Percentiles rank a stretch among this genome's conserved stretches.
Conservation (phyloP, 306 rosid genomes). For the Citrullus colocynthis region DNA sequence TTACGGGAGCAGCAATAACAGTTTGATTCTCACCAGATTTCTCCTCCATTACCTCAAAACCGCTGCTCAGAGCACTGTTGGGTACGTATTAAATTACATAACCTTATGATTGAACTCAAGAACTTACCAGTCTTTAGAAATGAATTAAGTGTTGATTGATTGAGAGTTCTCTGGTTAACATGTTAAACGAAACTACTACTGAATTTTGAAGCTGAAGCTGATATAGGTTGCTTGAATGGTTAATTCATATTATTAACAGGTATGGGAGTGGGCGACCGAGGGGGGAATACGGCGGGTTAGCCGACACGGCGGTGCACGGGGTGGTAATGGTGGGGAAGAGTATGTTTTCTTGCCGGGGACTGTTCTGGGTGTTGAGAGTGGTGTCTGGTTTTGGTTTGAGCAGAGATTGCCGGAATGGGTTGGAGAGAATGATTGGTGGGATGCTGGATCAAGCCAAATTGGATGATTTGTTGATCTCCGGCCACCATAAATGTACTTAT, state of each 20-base stretch:
- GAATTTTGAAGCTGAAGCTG: background rate
- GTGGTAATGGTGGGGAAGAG: conserved; percentile 30
- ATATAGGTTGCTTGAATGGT: background rate
- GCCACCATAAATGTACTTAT: conserved; percentile 30
- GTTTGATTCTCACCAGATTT: conserved; percentile 47
- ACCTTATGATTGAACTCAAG: too few species aligned
- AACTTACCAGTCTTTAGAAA: too few species aligned
- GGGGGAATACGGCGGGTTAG: conserved; percentile 34
- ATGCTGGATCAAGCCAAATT: conserved; percentile 47
- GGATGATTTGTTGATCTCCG: conserved; percentile 54
- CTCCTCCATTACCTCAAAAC: conserved; percentile 49
- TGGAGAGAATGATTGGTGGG: conserved; percentile 66
- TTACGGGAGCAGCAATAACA: conserved; percentile 31
- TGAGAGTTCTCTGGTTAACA: background rate
- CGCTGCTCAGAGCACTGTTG: conserved; percentile 14
- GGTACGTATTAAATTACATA: background rate
- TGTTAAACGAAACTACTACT: background rate
- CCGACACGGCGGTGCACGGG: conserved; percentile 52
- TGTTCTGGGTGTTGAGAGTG: conserved; percentile 54
- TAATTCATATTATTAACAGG: background rate
- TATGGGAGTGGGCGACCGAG: conserved; percentile 9
- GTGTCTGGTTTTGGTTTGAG: conserved; percentile 39
- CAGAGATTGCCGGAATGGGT: conserved; percentile 27
- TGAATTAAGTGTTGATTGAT: too few species aligned
- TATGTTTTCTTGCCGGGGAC: conserved; percentile 49